Evolutionary conservation across 2,329 filamentous ascomycete species (phyloP).

Genomic region (Fusarium incarnatum): DNA sequence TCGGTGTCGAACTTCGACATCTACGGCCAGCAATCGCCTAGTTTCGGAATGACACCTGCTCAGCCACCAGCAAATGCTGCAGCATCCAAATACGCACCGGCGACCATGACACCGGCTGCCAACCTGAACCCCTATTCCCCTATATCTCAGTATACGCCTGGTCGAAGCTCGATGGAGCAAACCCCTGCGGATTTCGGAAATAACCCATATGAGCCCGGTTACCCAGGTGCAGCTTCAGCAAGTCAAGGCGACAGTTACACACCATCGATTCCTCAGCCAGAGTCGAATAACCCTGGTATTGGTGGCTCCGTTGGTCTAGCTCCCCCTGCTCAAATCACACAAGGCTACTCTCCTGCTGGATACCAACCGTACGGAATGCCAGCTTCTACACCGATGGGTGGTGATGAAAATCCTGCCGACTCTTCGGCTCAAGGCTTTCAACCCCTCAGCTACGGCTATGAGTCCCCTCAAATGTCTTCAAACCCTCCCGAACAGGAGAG

Average conservation of each 20-base stretch:
- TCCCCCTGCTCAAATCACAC: conserved; percentile 44
- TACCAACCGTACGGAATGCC: conserved; percentile 50
- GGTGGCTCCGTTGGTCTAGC: conserved; percentile 35
- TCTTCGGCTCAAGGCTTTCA: conserved; percentile 55
- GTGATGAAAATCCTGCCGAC: conserved; percentile 27
- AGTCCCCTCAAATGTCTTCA: conserved; percentile 57
- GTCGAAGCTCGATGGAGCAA: conserved; percentile 45
- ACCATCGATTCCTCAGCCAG: conserved; percentile 31
- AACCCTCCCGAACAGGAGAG: conserved; percentile 31
- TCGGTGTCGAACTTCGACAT: conserved; percentile 79
- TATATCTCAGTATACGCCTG: conserved; percentile 64
- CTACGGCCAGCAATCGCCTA: conserved; percentile 68
- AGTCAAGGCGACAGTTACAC: conserved; percentile 36
- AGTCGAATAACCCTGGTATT: conserved; percentile 16
- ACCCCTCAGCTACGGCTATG: conserved; percentile 63
- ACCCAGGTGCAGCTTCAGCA: conserved; percentile 31
- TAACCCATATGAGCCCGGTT: conserved; percentile 54
- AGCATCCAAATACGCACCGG: conserved; percentile 56
- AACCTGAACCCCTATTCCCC: conserved; percentile 50
- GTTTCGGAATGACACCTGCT: conserved; percentile 47
- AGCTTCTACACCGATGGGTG: conserved; percentile 27
- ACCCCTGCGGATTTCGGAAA: conserved; percentile 49
- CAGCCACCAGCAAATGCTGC: conserved; percentile 52
- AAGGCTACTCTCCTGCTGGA: conserved; percentile 30
- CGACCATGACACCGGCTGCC: conserved; percentile 27